A percentile compares a stretch with the other conserved stretches of the same genome.
Evolutionary conservation across 306 rosid genomes (phyloP).

Genomic region (Cotoneaster glaucophyllus): DNA sequence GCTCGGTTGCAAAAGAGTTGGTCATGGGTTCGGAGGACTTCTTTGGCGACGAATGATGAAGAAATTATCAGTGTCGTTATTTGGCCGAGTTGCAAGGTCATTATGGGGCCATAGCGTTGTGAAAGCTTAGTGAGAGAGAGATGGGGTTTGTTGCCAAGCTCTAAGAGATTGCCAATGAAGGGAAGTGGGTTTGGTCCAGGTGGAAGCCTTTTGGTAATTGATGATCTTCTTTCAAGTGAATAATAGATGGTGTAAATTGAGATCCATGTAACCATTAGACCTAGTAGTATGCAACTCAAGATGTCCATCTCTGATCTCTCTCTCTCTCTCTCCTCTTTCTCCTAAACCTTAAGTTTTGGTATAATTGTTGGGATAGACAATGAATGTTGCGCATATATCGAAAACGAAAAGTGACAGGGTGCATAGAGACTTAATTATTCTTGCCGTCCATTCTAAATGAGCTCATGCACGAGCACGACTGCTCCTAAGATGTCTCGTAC

Average conservation of each 20-base stretch:
- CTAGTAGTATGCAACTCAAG: neutral
- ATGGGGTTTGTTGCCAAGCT: constrained; percentile 39
- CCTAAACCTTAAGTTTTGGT: neutral
- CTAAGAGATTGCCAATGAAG: constrained; percentile 45
- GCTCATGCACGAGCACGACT: no score
- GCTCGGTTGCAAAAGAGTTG: constrained; percentile 20
- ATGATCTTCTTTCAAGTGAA: neutral
- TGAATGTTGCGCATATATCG: no score
- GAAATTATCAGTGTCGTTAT: constrained; percentile 25
- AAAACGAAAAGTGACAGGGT: no score
- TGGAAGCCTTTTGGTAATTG: constrained; percentile 6
- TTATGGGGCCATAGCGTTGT: constrained; percentile 26
- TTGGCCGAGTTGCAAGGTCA: constrained; percentile 32
- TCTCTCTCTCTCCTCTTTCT: neutral
- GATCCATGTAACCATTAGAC: constrained; percentile 1
- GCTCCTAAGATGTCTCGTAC: no score
- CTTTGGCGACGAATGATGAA: constrained; percentile 17
- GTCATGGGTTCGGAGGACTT: constrained; percentile 29
- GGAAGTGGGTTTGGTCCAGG: constrained; percentile 47
- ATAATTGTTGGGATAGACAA: no score
- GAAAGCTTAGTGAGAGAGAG: constrained; percentile 28
- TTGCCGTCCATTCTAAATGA: no score
- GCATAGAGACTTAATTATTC: no score
- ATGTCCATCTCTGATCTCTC: constrained; percentile 1
- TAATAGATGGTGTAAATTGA: constrained; percentile 2